These are phyloP conservation scores for Fusarium phyllophilum DNA, from an alignment of 2,329 filamentous ascomycete genomes.

Conservation along the genomic window DNA sequence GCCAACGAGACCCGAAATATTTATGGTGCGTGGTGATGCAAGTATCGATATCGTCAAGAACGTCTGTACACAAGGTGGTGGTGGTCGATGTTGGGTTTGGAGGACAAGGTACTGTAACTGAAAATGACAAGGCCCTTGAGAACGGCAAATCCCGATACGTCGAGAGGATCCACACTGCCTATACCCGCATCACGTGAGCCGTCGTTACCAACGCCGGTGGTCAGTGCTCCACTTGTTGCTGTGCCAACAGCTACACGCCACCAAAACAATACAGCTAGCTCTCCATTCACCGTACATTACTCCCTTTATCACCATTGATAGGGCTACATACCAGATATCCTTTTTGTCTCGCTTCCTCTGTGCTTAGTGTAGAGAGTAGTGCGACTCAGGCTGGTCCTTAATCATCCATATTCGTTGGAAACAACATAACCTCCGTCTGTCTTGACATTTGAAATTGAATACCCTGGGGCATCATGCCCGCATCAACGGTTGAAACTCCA, in stretches of 20 bases:
- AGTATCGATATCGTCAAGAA: conserved; percentile 44
- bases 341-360: conserved; percentile 25
- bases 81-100: conserved; percentile 44
- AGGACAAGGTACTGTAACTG: conserved; percentile 48
- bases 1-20: conserved; percentile 22
- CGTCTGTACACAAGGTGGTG: conserved; percentile 40
- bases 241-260: conserved; percentile 31
- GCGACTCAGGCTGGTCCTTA: conserved; percentile 38
- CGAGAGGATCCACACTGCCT: conserved; percentile 2
- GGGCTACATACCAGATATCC: conserved; percentile 11
- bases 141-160: conserved; percentile 46
- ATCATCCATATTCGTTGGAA: conserved; percentile 6
- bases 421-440: background rate
- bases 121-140: conserved; percentile 46
- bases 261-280: conserved; percentile 38
- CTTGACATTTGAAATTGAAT: conserved; percentile 15
- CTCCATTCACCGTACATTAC: background rate
- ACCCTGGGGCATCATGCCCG: conserved; percentile 63
- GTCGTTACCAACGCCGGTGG: background rate
- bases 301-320: conserved; percentile 31
- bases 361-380: conserved; percentile 30
- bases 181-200: conserved; percentile 42
- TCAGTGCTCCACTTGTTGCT: conserved; percentile 18
- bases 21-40: conserved; percentile 39
- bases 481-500: conserved; percentile 68